Conservation (phyloP, 352 stramenopile genomes). For the Phytophthora cryptogea region DNA sequence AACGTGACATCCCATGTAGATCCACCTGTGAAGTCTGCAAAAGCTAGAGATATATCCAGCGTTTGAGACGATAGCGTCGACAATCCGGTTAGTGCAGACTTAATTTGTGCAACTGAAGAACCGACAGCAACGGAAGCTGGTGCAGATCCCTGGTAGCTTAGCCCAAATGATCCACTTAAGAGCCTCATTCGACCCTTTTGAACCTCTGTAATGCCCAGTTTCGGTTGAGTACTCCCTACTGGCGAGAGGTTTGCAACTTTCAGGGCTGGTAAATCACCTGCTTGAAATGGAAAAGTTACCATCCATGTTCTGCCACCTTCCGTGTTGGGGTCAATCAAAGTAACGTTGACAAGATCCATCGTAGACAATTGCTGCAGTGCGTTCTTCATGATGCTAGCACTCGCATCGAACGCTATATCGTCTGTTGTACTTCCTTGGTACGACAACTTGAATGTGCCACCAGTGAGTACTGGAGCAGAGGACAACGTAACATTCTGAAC, state of each 20-base stretch:
- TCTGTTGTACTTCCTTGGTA: background rate
- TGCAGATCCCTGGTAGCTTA: background rate
- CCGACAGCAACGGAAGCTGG: background rate
- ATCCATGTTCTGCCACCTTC: conserved; percentile 38
- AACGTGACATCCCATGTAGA: background rate
- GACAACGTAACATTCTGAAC: background rate
- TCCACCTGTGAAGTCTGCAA: background rate
- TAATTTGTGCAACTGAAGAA: background rate
- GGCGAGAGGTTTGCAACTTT: conserved; percentile 8
- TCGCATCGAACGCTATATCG: background rate
- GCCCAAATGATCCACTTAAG: background rate
- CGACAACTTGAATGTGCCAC: background rate
- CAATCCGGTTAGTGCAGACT: background rate
- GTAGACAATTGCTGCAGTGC: conserved; percentile 15
- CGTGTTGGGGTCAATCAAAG: conserved; percentile 17
- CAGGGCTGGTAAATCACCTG: conserved; percentile 27
- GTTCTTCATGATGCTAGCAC: background rate
- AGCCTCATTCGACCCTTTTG: background rate
- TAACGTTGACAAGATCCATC: conserved; percentile 38
- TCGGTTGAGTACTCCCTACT: background rate
- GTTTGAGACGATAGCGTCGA: background rate
- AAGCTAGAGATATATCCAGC: background rate
- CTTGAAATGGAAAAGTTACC: conserved; percentile 39
- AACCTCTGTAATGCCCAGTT: background rate
- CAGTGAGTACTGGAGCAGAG: background rate